These are phyloP conservation scores for Venturia effusa DNA, from an alignment of 2,329 filamentous ascomycete species.

Conservation along the genomic window DNA sequence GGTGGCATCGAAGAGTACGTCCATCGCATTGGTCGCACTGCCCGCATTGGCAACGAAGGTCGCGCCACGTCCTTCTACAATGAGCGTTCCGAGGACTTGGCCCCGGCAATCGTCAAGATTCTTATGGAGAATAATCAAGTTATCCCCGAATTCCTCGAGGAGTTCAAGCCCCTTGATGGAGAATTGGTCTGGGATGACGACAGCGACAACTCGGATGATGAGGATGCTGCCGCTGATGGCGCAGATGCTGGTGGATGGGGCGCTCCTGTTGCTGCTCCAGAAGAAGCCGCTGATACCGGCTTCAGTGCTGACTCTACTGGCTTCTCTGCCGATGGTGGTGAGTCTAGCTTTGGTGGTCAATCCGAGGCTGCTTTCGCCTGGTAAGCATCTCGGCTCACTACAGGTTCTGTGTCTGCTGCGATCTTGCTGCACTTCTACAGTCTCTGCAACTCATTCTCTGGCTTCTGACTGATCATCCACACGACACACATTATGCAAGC, in stretches of 20 bases:
- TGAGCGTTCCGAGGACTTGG: conserved; percentile 63
- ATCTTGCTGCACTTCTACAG: neutral
- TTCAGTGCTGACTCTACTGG: neutral
- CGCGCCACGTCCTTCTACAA: conserved; percentile 85
- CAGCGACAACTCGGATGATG: conserved; percentile 16
- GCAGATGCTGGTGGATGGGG: neutral
- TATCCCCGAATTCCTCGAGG: conserved; percentile 71
- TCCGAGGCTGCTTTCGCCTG: neutral
- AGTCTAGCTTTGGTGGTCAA: neutral
- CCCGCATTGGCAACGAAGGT: conserved; percentile 80
- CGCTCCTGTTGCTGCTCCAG: neutral
- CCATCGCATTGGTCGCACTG: conserved; percentile 92
- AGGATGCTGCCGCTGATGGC: conserved; percentile 28
- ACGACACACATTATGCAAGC: neutral
- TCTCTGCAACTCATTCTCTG: neutral
- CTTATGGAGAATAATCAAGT: conserved; percentile 69
- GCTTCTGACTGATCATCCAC: neutral
- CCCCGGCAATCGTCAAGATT: conserved; percentile 63
- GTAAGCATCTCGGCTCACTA: neutral
- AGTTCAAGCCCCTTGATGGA: conserved; percentile 48
- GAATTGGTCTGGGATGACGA: conserved; percentile 45
- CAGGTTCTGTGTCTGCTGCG: neutral
- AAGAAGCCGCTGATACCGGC: neutral
- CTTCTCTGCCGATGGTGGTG: neutral
- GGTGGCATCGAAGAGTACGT: conserved; percentile 92